Conservation (phyloP, 345 rosid species). For the Camelina laxa region DNA sequence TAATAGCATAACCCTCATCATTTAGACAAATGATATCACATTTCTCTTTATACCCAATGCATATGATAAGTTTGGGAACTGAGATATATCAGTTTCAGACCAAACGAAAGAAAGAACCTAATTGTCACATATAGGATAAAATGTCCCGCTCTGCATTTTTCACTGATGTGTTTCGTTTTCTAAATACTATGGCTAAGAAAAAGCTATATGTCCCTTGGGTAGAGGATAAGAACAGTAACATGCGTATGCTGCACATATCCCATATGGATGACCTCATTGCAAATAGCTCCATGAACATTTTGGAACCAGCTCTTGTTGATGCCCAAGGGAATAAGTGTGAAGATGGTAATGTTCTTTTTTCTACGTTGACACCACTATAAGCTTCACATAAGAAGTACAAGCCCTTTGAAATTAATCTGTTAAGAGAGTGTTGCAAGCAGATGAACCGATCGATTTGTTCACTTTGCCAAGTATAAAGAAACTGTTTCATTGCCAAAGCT, state of each 20-base stretch:
- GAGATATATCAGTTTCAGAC: slow-evolving; percentile 1
- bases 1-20: not conserved
- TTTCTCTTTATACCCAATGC: not conserved
- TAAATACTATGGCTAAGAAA: too few species aligned
- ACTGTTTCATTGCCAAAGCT: slow-evolving; percentile 4
- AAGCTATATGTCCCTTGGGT: too few species aligned
- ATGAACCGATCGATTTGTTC: slow-evolving; percentile 78
- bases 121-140: slow-evolving; percentile 1
- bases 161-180: too few species aligned
- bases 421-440: slow-evolving; percentile 79
- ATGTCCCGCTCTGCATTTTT: not conserved
- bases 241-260: too few species aligned
- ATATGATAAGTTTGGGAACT: slow-evolving; percentile 6
- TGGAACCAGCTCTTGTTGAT: slow-evolving; percentile 85
- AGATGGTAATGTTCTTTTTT: slow-evolving; percentile 62
- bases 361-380: not conserved
- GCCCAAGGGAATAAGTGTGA: slow-evolving; percentile 74
- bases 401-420: not conserved
- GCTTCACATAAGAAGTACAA: not conserved
- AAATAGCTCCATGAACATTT: slow-evolving; percentile 79
- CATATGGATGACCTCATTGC: too few species aligned
- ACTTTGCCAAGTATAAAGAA: slow-evolving; percentile 75
- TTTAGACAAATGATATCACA: not conserved
- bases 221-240: too few species aligned
- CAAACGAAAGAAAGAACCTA: not conserved